Conservation (phyloP, 1,284 basidiomycete genomes). For the Pascua sp. region DNA sequence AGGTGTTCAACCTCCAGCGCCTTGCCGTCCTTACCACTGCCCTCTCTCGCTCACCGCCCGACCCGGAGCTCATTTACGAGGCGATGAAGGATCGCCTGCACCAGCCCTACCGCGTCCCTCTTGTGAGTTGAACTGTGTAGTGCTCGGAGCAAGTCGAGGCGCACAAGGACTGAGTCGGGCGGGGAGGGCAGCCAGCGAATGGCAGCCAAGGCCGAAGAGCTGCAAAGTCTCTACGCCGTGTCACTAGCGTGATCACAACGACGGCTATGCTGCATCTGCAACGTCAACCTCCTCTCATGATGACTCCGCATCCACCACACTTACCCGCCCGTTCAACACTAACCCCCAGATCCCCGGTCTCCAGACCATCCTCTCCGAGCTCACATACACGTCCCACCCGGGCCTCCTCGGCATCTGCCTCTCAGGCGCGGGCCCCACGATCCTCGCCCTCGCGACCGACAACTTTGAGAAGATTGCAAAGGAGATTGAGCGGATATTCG, state of each 20-base stretch:
- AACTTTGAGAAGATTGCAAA: slow-evolving; percentile 79
- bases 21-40: slow-evolving; percentile 97
- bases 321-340: too few relatives aligned
- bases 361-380: slow-evolving; percentile 78
- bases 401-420: slow-evolving; percentile 95
- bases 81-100: slow-evolving; percentile 99
- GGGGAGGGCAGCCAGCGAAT: too few relatives aligned
- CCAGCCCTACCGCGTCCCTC: slow-evolving; percentile 87
- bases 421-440: slow-evolving; percentile 96
- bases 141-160: too few relatives aligned
- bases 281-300: too few relatives aligned
- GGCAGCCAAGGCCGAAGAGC: too few relatives aligned
- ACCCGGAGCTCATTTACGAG: slow-evolving; percentile 92
- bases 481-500: slow-evolving; percentile 73
- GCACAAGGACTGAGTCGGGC: too few relatives aligned
- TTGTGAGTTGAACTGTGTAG: slow-evolving; percentile 52
- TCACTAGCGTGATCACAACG: neutral
- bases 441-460: slow-evolving; percentile 87
- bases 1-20: slow-evolving; percentile 98
- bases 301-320: too few relatives aligned
- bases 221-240: too few relatives aligned
- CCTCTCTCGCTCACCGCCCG: slow-evolving; percentile 82
- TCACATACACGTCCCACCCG: slow-evolving; percentile 84
- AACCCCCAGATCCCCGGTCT: slow-evolving; percentile 81
- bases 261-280: neutral